phyloP scores from a whole-genome alignment of 495 filamentous ascomycete species.

The Cercophora scortea region DNA sequence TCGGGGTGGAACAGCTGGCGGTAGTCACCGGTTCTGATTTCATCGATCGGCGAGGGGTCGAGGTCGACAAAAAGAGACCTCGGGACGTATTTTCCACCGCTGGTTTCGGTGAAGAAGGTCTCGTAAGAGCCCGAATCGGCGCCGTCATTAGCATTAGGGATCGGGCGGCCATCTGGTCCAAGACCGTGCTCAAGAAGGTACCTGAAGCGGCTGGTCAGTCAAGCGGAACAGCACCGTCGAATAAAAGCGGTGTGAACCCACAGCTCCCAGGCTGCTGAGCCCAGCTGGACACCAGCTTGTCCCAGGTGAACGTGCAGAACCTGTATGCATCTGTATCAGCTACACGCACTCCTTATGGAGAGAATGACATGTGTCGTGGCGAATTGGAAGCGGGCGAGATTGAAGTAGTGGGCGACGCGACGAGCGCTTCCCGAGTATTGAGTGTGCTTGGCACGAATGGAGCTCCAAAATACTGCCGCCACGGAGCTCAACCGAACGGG shows the following conservation, averaged over 20 bases:
- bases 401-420: background rate
- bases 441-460: too few relatives aligned
- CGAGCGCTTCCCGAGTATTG: too few relatives aligned
- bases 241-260: constrained; percentile 51
- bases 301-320: constrained; percentile 86
- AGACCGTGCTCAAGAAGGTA: constrained; percentile 91
- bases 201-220: constrained; percentile 34
- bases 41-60: constrained; percentile 85
- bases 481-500: background rate
- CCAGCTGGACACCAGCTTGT: constrained; percentile 89
- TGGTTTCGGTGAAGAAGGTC: constrained; percentile 88
- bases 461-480: background rate
- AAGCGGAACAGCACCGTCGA: background rate
- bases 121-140: constrained; percentile 67
- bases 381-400: background rate
- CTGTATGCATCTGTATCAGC: constrained; percentile 33
- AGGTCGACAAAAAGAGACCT: constrained; percentile 85
- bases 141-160: constrained; percentile 54
- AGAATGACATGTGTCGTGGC: constrained; percentile 1
- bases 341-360: background rate
- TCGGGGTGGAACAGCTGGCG: constrained; percentile 87
- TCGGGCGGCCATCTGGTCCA: constrained; percentile 62
- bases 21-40: constrained; percentile 78
- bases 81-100: constrained; percentile 81
- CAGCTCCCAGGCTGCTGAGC: constrained; percentile 94